Conservation (phyloP, 2,329 filamentous ascomycete species). For the Phialophora chinensis region DNA sequence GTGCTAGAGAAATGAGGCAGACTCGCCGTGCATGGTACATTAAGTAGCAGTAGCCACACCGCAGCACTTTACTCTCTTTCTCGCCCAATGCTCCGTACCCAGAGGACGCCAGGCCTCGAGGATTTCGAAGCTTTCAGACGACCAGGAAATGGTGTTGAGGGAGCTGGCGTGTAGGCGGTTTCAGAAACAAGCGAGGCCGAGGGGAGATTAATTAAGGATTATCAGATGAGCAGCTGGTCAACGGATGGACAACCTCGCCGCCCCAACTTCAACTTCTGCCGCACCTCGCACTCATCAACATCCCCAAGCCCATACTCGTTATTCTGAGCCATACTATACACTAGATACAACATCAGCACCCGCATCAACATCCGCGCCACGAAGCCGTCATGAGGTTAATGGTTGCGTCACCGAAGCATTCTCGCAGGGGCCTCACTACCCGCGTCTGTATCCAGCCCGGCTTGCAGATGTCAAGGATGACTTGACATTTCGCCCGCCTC, state of each 20-base stretch:
- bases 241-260: conserved; percentile 10
- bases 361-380: neutral
- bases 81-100: neutral
- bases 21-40: conserved; percentile 11
- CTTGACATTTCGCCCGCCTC: conserved; percentile 32
- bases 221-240: conserved; percentile 20
- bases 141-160: conserved; percentile 4
- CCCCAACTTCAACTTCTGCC: conserved; percentile 14
- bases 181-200: conserved; percentile 33
- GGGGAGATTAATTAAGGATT: conserved; percentile 22
- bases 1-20: conserved; percentile 23
- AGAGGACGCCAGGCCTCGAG: neutral
- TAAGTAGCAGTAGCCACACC: conserved; percentile 13
- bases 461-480: conserved; percentile 24
- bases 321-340: conserved; percentile 21
- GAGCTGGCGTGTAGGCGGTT: conserved; percentile 11
- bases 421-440: conserved; percentile 17
- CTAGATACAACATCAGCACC: conserved; percentile 8
- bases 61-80: neutral
- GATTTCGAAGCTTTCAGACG: neutral
- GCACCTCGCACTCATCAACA: conserved; percentile 1
- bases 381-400: conserved; percentile 23
- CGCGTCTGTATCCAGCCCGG: conserved; percentile 27
- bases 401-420: conserved; percentile 21
- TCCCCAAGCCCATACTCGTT: neutral